Evolutionary conservation across 768 basidiomycete species (phyloP).

Genomic region (Tubosaeta sp.): DNA sequence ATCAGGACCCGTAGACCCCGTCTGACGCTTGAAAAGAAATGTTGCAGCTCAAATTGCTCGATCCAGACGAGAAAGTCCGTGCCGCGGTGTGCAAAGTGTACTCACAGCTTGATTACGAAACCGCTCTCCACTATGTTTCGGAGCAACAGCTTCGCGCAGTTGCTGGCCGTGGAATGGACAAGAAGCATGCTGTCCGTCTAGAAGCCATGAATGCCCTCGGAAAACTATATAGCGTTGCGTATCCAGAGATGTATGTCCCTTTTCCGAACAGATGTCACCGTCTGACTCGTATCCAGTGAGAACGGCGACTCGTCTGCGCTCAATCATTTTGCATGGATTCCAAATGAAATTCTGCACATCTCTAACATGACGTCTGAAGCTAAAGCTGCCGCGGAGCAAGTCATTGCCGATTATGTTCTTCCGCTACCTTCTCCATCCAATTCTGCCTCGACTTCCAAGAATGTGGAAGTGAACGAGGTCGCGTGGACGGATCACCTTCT

Average conservation of each 20-base stretch:
- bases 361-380: conserved; percentile 51
- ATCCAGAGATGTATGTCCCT: conserved; percentile 76
- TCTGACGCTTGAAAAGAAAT: conserved; percentile 39
- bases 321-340: conserved; percentile 90
- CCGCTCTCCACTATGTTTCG: conserved; percentile 76
- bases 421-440: conserved; percentile 58
- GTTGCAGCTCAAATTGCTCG: conserved; percentile 61
- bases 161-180: conserved; percentile 74
- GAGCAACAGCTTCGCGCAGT: conserved; percentile 57
- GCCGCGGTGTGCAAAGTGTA: conserved; percentile 80
- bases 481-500: conserved; percentile 86
- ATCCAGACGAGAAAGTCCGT: conserved; percentile 91
- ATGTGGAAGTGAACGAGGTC: conserved; percentile 64
- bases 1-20: neutral
- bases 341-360: conserved; percentile 61
- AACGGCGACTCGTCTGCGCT: conserved; percentile 69
- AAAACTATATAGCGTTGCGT: conserved; percentile 76
- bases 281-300: conserved; percentile 50
- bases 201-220: conserved; percentile 79
- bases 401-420: conserved; percentile 71
- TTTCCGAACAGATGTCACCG: neutral
- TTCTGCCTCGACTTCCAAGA: conserved; percentile 41
- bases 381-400: conserved; percentile 62
- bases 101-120: conserved; percentile 86
- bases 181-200: conserved; percentile 66